These are phyloP conservation scores for Durio zibethinus DNA, from an alignment of 345 rosid genomes.

Conservation along the genomic window DNA sequence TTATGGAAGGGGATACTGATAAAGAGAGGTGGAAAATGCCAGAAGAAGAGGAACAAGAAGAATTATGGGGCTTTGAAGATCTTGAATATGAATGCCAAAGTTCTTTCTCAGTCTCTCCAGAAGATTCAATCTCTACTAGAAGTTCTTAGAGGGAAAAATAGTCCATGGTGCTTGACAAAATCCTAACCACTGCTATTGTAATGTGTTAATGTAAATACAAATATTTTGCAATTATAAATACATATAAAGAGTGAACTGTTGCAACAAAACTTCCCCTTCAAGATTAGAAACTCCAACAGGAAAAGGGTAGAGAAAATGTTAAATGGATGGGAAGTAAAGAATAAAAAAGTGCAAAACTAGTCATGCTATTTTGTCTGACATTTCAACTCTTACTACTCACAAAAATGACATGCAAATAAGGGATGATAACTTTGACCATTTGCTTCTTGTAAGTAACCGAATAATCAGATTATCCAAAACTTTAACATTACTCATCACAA, in stretches of 20 bases:
- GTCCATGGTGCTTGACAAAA: neutral
- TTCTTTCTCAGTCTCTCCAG: slow-evolving; percentile 59
- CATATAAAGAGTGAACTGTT: neutral
- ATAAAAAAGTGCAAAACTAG: neutral
- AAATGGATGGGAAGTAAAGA: neutral
- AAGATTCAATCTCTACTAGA: slow-evolving; percentile 50
- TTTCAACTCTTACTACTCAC: neutral
- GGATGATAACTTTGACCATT: neutral
- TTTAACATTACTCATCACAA: neutral
- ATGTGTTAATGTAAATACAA: slow-evolving; percentile 12
- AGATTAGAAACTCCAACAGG: neutral
- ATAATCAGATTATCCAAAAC: too few relatives aligned
- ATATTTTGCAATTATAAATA: neutral
- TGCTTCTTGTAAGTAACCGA: neutral
- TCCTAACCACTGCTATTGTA: neutral
- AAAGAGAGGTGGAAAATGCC: slow-evolving; percentile 83
- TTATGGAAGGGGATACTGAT: slow-evolving; percentile 54
- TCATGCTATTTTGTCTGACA: neutral
- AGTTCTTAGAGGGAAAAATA: slow-evolving; percentile 29
- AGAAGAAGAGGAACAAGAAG: slow-evolving; percentile 64
- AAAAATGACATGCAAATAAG: neutral
- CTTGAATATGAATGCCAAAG: slow-evolving; percentile 59
- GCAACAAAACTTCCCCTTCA: neutral
- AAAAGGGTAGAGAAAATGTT: slow-evolving; percentile 12
- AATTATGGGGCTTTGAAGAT: slow-evolving; percentile 91